phyloP scores from a whole-genome alignment of 192 early-diverging fungal species.

The Gaertneriomyces sp. region DNA sequence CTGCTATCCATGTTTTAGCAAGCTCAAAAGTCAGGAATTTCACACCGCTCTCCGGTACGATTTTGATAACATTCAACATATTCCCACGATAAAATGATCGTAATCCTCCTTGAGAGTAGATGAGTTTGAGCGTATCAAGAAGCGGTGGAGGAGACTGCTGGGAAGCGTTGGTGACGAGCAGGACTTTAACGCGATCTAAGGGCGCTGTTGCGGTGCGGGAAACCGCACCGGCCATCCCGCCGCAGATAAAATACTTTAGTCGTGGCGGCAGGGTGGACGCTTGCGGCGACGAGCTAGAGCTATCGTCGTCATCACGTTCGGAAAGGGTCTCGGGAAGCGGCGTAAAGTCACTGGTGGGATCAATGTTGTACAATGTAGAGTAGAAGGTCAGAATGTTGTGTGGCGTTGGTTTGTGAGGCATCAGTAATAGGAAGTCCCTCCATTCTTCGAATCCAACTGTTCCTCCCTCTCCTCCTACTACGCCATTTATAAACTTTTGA shows the following conservation, averaged over 20 bases:
- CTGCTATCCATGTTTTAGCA: conserved; percentile 46
- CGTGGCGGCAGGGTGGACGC: conserved; percentile 15
- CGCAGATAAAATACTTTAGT: conserved; percentile 64
- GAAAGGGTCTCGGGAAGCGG: conserved; percentile 21
- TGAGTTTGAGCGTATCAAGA: conserved; percentile 42
- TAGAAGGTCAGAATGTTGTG: conserved; percentile 63
- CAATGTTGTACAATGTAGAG: conserved; percentile 56
- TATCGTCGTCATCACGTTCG: too few relatives aligned
- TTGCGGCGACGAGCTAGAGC: too few relatives aligned
- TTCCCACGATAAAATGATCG: conserved; percentile 72
- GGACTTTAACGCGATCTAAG: conserved; percentile 67
- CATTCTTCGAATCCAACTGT: conserved; percentile 65
- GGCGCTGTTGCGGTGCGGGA: conserved; percentile 70
- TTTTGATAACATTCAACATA: conserved; percentile 73
- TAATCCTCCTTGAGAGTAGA: conserved; percentile 66
- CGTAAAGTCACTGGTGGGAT: conserved; percentile 60
- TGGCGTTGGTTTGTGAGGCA: conserved; percentile 60
- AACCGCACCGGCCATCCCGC: conserved; percentile 70
- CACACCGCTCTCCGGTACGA: conserved; percentile 71
- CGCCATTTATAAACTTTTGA: conserved; percentile 52
- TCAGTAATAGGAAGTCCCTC: conserved; percentile 49
- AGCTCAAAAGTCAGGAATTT: conserved; percentile 76
- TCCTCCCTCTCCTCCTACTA: conserved; percentile 64
- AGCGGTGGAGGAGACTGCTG: neutral
- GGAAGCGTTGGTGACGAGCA: conserved; percentile 29